phyloP scores from a whole-genome alignment of 2,329 filamentous ascomycete genomes.

The Alternaria novae-zelandiae region DNA sequence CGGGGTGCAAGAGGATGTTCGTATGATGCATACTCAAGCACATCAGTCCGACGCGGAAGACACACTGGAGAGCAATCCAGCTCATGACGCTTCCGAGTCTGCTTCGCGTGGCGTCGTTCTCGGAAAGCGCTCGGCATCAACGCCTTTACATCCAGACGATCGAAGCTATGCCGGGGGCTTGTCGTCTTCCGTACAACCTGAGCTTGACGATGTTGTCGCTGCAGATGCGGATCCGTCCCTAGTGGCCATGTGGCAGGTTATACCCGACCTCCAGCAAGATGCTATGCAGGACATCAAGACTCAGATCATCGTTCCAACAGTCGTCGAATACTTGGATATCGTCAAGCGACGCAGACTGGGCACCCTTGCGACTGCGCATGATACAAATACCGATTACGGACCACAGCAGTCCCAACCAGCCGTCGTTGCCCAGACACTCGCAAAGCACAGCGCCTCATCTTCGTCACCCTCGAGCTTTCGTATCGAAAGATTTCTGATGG shows the following conservation, averaged over 20 bases:
- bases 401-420: background rate
- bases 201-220: background rate
- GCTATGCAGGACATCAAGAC: background rate
- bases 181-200: background rate
- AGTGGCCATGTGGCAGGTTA: background rate
- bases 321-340: background rate
- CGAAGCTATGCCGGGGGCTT: background rate
- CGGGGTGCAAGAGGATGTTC: background rate
- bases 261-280: background rate
- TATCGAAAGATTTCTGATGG: background rate
- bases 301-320: background rate
- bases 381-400: background rate
- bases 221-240: background rate
- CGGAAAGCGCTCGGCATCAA: background rate
- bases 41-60: background rate
- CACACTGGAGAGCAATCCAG: background rate
- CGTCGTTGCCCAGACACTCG: background rate
- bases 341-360: background rate
- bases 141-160: background rate
- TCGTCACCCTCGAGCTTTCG: background rate
- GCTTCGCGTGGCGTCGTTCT: background rate
- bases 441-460: background rate
- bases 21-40: background rate
- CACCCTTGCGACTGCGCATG: background rate
- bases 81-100: background rate